These are phyloP conservation scores for Arctium lappa DNA, from an alignment of 129 eudicot genomes.

Conservation along the genomic window DNA sequence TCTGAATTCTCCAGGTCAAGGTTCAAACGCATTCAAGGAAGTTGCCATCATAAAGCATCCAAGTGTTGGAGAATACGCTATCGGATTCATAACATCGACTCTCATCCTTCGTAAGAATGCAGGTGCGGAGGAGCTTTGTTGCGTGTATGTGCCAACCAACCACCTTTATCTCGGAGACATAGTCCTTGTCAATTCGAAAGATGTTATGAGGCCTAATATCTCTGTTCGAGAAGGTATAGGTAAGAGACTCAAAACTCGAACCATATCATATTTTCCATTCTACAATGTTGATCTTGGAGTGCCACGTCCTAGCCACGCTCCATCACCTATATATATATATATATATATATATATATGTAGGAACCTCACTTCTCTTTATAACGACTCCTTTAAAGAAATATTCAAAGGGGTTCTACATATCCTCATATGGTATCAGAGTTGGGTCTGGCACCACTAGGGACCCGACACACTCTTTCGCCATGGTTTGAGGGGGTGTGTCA, in stretches of 20 bases:
- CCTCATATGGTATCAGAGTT: background rate
- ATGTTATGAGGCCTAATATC: slow-evolving; percentile 64
- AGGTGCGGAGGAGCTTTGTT: slow-evolving; percentile 72
- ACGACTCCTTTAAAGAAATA: too few species aligned
- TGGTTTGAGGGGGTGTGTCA: too few species aligned
- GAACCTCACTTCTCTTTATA: too few species aligned
- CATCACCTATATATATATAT: background rate
- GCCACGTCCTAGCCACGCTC: background rate
- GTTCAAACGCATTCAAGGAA: slow-evolving; percentile 71
- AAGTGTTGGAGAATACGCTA: slow-evolving; percentile 63
- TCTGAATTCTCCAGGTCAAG: slow-evolving; percentile 44
- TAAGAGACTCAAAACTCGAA: slow-evolving; percentile 20
- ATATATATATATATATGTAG: too few species aligned
- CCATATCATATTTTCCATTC: background rate
- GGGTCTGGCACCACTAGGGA: background rate
- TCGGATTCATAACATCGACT: slow-evolving; percentile 73
- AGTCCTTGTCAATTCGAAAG: slow-evolving; percentile 59
- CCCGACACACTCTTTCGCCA: background rate
- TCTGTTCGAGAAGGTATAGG: slow-evolving; percentile 85
- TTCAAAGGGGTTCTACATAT: background rate
- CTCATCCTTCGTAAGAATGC: slow-evolving; percentile 55
- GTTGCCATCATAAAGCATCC: slow-evolving; percentile 82
- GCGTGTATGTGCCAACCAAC: slow-evolving; percentile 79
- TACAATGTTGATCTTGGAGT: background rate
- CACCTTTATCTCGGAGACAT: slow-evolving; percentile 82